Evolutionary conservation across 495 filamentous ascomycete genomes (phyloP).

Genomic region (Elaphomyces granulatus): DNA sequence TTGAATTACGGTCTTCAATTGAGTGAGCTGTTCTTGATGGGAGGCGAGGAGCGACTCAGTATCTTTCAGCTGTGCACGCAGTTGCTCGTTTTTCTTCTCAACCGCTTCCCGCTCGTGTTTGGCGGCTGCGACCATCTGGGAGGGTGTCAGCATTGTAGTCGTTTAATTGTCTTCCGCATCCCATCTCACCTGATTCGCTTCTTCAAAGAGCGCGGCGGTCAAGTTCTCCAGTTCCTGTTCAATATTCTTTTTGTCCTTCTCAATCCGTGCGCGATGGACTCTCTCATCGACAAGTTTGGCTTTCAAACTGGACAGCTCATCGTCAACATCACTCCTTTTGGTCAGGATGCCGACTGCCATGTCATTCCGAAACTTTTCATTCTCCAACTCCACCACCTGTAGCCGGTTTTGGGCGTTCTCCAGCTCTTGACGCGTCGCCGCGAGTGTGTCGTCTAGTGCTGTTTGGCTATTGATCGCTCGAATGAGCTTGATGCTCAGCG

Average conservation of each 20-base stretch:
- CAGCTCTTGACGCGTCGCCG: conserved; percentile 67
- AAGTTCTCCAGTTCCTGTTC: conserved; percentile 78
- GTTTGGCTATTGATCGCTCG: conserved; percentile 97
- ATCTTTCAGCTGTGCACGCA: conserved; percentile 64
- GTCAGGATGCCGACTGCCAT: conserved; percentile 59
- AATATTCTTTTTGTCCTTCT: conserved; percentile 59
- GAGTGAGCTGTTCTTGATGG: conserved; percentile 83
- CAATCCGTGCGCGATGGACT: conserved; percentile 39
- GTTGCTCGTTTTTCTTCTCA: conserved; percentile 64
- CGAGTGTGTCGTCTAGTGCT: conserved; percentile 73
- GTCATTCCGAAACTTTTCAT: conserved; percentile 55
- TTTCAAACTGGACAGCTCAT: conserved; percentile 54
- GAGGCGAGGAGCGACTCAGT: conserved; percentile 74
- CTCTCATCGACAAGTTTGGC: conserved; percentile 51
- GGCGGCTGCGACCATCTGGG: conserved; percentile 75
- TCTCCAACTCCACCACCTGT: conserved; percentile 49
- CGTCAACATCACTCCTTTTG: conserved; percentile 48
- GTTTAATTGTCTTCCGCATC: too few species aligned
- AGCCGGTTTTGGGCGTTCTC: conserved; percentile 58
- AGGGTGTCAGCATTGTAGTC: conserved; percentile 17
- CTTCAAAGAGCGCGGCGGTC: conserved; percentile 82
- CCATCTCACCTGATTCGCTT: conserved; percentile 63
- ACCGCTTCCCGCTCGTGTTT: conserved; percentile 59
- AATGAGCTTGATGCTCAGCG: conserved; percentile 87
- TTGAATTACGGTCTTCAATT: conserved; percentile 87